phyloP scores from a whole-genome alignment of 495 filamentous ascomycete genomes.

The Trichoderma parareesei region DNA sequence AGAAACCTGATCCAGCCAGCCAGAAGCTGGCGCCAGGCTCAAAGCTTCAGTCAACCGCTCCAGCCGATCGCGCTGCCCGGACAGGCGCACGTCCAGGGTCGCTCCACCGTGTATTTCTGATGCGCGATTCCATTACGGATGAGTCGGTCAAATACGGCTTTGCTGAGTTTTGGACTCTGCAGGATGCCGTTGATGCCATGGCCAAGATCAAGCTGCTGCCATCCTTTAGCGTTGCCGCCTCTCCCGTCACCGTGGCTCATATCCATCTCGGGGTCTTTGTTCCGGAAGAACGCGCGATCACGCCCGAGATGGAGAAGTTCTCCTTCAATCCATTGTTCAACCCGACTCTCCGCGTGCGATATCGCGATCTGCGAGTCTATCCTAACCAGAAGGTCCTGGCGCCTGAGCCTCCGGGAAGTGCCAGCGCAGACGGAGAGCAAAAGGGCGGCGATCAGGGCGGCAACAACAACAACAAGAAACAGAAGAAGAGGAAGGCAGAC shows the following conservation, averaged over 20 bases:
- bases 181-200: conserved; percentile 74
- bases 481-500: conserved; percentile 64
- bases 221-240: conserved; percentile 80
- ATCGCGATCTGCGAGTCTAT: conserved; percentile 80
- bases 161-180: conserved; percentile 68
- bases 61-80: conserved; percentile 57
- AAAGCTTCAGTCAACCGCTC: conserved; percentile 65
- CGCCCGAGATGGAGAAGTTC: conserved; percentile 46
- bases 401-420: conserved; percentile 31
- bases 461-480: conserved; percentile 42
- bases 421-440: not conserved
- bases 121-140: conserved; percentile 64
- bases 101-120: conserved; percentile 67
- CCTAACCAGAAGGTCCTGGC: conserved; percentile 59
- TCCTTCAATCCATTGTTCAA: conserved; percentile 71
- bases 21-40: conserved; percentile 32
- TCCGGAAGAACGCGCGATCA: conserved; percentile 52
- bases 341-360: conserved; percentile 59
- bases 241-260: conserved; percentile 64
- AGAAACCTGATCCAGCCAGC: conserved; percentile 41
- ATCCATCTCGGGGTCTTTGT: conserved; percentile 87
- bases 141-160: conserved; percentile 86
- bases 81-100: conserved; percentile 71
- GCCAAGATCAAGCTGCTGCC: conserved; percentile 65
- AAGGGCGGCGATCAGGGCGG: conserved; percentile 17